Evolutionary conservation across 768 basidiomycete species (phyloP).

Genomic region (Rhizopogon rudus): DNA sequence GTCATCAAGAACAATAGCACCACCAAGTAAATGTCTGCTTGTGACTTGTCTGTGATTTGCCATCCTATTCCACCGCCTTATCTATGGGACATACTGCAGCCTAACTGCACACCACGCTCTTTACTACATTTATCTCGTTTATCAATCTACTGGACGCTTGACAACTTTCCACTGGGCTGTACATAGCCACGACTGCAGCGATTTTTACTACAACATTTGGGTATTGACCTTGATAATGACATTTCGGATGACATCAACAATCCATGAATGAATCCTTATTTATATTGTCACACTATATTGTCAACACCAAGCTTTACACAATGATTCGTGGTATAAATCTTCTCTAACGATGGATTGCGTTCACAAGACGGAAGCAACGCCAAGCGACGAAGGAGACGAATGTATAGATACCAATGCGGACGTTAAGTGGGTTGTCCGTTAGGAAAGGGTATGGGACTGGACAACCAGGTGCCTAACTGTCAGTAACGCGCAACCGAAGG

Average conservation of each 20-base stretch:
- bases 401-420: constrained; percentile 57
- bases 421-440: constrained; percentile 46
- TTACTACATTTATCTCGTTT: background rate
- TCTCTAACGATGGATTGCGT: constrained; percentile 43
- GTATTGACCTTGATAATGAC: background rate
- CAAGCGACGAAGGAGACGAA: constrained; percentile 47
- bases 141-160: background rate
- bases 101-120: background rate
- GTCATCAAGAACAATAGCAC: constrained; percentile 44
- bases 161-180: background rate
- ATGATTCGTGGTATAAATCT: background rate
- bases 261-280: background rate
- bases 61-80: constrained; percentile 1
- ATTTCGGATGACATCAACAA: background rate
- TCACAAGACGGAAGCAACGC: constrained; percentile 52
- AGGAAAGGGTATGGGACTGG: constrained; percentile 85
- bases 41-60: no score
- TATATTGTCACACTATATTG: background rate
- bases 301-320: background rate
- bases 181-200: no score
- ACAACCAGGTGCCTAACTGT: background rate
- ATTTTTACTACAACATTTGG: background rate
- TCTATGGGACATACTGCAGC: background rate
- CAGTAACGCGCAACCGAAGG: background rate
- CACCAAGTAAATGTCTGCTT: constrained; percentile 25